phyloP scores from a whole-genome alignment of 116 monocot species.

The Iris pallida region DNA sequence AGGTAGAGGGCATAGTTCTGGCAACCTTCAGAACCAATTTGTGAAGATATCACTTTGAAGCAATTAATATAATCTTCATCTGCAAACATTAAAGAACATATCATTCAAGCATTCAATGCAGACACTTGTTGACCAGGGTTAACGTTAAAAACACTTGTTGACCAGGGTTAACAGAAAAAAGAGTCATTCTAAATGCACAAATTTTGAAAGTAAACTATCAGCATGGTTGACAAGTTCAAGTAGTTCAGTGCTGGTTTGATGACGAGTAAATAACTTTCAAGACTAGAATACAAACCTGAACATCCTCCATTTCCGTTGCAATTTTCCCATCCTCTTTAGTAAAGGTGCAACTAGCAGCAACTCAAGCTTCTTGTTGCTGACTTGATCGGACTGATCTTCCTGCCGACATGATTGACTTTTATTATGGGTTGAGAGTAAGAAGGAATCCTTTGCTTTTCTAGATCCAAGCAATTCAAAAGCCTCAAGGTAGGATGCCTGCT shows the following conservation, averaged over 20 bases:
- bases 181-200: too few relatives aligned
- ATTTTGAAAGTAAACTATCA: too few relatives aligned
- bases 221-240: too few relatives aligned
- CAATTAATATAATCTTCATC: constrained; percentile 69
- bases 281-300: constrained; percentile 36
- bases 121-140: too few relatives aligned
- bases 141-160: too few relatives aligned
- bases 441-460: constrained; percentile 43
- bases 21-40: constrained; percentile 55
- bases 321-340: constrained; percentile 76
- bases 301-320: constrained; percentile 49
- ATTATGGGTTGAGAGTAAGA: constrained; percentile 45
- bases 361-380: constrained; percentile 26
- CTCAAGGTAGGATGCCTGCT: constrained; percentile 47
- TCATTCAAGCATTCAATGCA: background rate
- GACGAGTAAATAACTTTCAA: background rate
- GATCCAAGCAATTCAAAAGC: constrained; percentile 84
- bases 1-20: constrained; percentile 47
- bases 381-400: constrained; percentile 9
- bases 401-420: constrained; percentile 3
- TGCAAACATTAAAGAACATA: constrained; percentile 18
- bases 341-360: constrained; percentile 66
- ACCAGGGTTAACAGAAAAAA: too few relatives aligned
- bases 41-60: constrained; percentile 47
- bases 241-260: background rate